A percentile compares a stretch with the other conserved stretches of the same genome.
These are phyloP conservation scores for Boechera retrofracta DNA, from an alignment of 345 rosid genomes.

Conservation along the genomic window DNA sequence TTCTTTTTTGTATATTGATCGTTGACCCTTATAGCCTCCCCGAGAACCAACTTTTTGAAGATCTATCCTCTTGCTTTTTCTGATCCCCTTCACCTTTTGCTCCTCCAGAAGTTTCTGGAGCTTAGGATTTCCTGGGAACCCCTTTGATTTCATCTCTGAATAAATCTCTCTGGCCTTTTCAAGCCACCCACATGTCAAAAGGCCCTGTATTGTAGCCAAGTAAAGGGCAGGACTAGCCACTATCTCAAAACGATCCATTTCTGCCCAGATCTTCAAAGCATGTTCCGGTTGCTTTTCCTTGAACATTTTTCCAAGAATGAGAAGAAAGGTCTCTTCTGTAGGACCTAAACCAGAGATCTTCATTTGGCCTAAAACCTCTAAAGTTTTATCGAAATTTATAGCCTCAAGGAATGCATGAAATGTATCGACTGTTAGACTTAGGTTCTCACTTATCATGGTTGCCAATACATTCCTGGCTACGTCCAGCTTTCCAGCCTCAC, in stretches of 20 bases:
- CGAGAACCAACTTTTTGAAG: slow-evolving; percentile 28
- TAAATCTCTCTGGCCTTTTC: slow-evolving; percentile 63
- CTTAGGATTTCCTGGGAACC: slow-evolving; percentile 76
- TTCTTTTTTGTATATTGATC: slow-evolving; percentile 4
- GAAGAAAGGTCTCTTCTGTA: slow-evolving; percentile 59
- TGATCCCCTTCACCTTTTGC: slow-evolving; percentile 34
- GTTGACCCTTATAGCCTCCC: slow-evolving; percentile 27
- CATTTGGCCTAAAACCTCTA: slow-evolving; percentile 66
- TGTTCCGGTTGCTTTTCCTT: slow-evolving; percentile 63
- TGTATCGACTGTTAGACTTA: slow-evolving; percentile 67
- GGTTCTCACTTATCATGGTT: slow-evolving; percentile 59
- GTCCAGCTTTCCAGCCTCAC: slow-evolving; percentile 57
- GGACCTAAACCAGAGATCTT: slow-evolving; percentile 67
- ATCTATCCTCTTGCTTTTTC: slow-evolving; percentile 35
- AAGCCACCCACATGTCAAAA: slow-evolving; percentile 61
- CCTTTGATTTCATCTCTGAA: slow-evolving; percentile 70
- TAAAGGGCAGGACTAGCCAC: slow-evolving; percentile 55
- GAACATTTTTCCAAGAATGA: slow-evolving; percentile 63
- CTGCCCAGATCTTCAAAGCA: slow-evolving; percentile 73
- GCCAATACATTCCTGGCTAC: slow-evolving; percentile 68
- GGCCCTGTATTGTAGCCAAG: slow-evolving; percentile 58
- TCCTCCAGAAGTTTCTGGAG: slow-evolving; percentile 62
- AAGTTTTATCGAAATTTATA: slow-evolving; percentile 54
- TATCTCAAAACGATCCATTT: slow-evolving; percentile 67
- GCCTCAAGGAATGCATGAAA: slow-evolving; percentile 73